Percentiles rank a stretch among this genome's conserved stretches.
phyloP scores from a whole-genome alignment of 139 green algal genomes.

The Diplosphaera chodatii region DNA sequence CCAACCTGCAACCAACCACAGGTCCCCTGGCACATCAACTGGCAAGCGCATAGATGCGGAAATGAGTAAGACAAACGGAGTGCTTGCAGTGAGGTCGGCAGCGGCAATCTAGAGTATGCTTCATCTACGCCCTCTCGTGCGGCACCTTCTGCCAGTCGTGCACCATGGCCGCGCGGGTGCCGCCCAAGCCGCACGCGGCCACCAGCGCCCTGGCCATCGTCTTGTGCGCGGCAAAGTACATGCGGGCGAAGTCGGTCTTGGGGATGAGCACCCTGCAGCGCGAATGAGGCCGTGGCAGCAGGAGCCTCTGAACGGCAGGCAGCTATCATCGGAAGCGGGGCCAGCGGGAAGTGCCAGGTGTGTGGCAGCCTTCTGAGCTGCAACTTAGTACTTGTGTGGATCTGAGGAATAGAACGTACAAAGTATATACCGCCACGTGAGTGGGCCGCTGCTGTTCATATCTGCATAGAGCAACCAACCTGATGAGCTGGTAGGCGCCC shows the following conservation, averaged over 20 bases:
- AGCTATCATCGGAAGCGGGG: not conserved
- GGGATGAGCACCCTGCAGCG: slow-evolving; percentile 5
- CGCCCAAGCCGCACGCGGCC: slow-evolving; percentile 33
- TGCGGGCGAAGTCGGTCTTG: slow-evolving; percentile 36
- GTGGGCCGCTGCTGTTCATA: too few relatives aligned
- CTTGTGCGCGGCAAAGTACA: slow-evolving; percentile 48
- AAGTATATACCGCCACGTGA: not conserved
- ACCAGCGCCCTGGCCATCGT: slow-evolving; percentile 30
- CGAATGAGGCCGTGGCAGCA: not conserved
- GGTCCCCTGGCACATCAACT: too few relatives aligned
- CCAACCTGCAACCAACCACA: too few relatives aligned
- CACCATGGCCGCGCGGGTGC: slow-evolving; percentile 6
- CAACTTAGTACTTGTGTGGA: not conserved
- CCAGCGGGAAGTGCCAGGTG: too few relatives aligned
- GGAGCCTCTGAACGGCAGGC: not conserved
- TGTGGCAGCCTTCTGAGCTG: too few relatives aligned
- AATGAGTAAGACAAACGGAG: not conserved
- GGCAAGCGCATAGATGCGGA: too few relatives aligned
- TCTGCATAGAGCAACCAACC: not conserved
- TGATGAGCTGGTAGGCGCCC: slow-evolving; percentile 20
- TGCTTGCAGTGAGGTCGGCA: not conserved
- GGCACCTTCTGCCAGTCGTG: not conserved
- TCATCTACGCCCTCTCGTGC: too few relatives aligned
- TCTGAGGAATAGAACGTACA: not conserved
- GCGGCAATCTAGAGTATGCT: not conserved